A percentile compares a stretch with the other conserved stretches of the same genome.
These are phyloP conservation scores for Scutellaria barbata DNA, from an alignment of 257 asterid species.

Conservation along the genomic window DNA sequence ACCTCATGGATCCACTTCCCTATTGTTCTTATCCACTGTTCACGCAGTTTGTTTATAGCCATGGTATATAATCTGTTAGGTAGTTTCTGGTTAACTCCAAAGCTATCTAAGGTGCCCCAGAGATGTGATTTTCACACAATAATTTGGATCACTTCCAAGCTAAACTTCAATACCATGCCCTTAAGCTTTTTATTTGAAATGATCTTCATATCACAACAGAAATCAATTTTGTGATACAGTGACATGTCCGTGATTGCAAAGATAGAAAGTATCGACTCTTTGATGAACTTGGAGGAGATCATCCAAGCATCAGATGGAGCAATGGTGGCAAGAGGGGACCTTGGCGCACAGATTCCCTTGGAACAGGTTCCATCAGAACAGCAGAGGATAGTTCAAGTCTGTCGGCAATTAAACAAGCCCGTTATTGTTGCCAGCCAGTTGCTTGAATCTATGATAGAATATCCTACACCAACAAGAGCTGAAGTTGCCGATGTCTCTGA, in stretches of 20 bases:
- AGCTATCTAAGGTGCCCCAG: conserved; percentile 5
- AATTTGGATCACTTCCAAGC: not conserved
- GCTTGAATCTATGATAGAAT: conserved; percentile 93
- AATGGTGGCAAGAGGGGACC: conserved; percentile 96
- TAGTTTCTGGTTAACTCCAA: not conserved
- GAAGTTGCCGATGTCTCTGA: conserved; percentile 96
- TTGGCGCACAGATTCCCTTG: conserved; percentile 89
- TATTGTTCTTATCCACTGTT: conserved; percentile 5
- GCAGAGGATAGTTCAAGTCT: conserved; percentile 75
- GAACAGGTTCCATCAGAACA: conserved; percentile 95
- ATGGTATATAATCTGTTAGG: not conserved
- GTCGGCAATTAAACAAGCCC: conserved; percentile 78
- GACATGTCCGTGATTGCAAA: conserved; percentile 83
- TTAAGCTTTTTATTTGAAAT: not conserved
- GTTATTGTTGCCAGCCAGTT: conserved; percentile 90
- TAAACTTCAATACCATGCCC: not conserved
- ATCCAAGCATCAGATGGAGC: conserved; percentile 85
- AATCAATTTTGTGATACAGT: conserved; percentile 48
- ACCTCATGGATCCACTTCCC: conserved; percentile 11
- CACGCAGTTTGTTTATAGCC: not conserved
- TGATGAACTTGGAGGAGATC: conserved; percentile 82
- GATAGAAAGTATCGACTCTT: conserved; percentile 89
- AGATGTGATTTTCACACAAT: not conserved
- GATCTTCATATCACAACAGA: conserved; percentile 5
- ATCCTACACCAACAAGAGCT: conserved; percentile 95